Evolutionary conservation across 1,284 basidiomycete genomes (phyloP).

Genomic region (Boletus holoroseus): DNA sequence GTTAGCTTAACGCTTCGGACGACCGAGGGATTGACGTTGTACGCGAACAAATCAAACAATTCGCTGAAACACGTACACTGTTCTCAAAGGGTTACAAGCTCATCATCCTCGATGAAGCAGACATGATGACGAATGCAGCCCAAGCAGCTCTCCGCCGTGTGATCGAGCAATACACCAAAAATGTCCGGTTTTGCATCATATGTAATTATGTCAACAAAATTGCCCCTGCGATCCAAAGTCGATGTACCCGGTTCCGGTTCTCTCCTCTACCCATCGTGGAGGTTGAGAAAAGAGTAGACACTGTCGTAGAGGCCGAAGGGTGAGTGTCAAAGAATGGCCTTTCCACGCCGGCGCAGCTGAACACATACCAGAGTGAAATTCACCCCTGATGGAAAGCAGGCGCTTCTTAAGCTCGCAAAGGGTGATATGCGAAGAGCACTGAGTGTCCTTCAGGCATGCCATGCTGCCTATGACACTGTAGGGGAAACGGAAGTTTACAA

Average conservation of each 20-base stretch:
- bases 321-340: slow-evolving; percentile 37
- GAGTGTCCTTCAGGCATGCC: slow-evolving; percentile 96
- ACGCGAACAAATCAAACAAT: slow-evolving; percentile 97
- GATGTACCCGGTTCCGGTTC: slow-evolving; percentile 97
- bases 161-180: slow-evolving; percentile 98
- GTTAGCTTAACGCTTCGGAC: slow-evolving; percentile 91
- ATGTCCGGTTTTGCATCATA: slow-evolving; percentile 98
- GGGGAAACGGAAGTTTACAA: slow-evolving; percentile 93
- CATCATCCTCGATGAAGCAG: slow-evolving; percentile 97
- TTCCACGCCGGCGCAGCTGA: slow-evolving; percentile 3
- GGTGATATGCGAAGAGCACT: slow-evolving; percentile 98
- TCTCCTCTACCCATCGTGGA: slow-evolving; percentile 87
- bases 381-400: slow-evolving; percentile 81
- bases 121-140: slow-evolving; percentile 99
- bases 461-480: slow-evolving; percentile 88
- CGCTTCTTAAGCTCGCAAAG: slow-evolving; percentile 86
- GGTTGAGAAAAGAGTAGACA: slow-evolving; percentile 77
- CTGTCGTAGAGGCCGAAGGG: slow-evolving; percentile 84
- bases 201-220: slow-evolving; percentile 99
- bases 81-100: slow-evolving; percentile 94
- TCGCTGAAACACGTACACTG: slow-evolving; percentile 92
- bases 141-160: slow-evolving; percentile 95
- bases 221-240: slow-evolving; percentile 95
- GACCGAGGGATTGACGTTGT: slow-evolving; percentile 98
- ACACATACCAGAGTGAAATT: slow-evolving; percentile 66